These are phyloP conservation scores for Polytolypa hystricis DNA, from an alignment of 2,329 filamentous ascomycete genomes.

Conservation along the genomic window DNA sequence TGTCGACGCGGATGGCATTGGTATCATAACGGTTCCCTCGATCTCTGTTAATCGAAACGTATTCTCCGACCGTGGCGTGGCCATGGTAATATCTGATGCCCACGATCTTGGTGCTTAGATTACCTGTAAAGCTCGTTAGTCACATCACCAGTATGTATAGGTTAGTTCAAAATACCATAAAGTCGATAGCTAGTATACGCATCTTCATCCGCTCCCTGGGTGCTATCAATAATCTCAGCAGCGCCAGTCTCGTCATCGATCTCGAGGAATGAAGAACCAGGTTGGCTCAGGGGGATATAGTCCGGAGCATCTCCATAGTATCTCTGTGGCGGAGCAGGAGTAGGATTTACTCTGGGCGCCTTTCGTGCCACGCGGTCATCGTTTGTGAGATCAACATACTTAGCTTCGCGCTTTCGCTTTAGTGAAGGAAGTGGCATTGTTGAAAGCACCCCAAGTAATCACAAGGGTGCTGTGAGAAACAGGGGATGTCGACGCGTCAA, in stretches of 20 bases:
- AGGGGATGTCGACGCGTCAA: no score
- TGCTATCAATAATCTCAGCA: slow-evolving; percentile 21
- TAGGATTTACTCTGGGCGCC: background rate
- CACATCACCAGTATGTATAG: no score
- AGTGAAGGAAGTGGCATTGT: background rate
- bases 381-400: slow-evolving; percentile 4
- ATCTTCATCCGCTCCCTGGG: slow-evolving; percentile 26
- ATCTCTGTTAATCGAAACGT: slow-evolving; percentile 53
- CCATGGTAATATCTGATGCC: slow-evolving; percentile 54
- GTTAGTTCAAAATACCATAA: no score
- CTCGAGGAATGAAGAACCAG: slow-evolving; percentile 19
- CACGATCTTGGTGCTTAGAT: slow-evolving; percentile 48
- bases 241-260: slow-evolving; percentile 27
- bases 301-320: slow-evolving; percentile 20
- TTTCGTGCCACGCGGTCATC: background rate
- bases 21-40: slow-evolving; percentile 57
- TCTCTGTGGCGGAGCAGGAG: slow-evolving; percentile 11
- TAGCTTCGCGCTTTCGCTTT: slow-evolving; percentile 1
- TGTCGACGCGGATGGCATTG: slow-evolving; percentile 70
- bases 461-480: no score
- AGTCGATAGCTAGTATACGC: slow-evolving; percentile 24
- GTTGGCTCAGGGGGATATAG: slow-evolving; percentile 23
- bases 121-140: no score
- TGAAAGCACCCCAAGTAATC: background rate
- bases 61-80: slow-evolving; percentile 50